phyloP scores from a whole-genome alignment of 2,329 filamentous ascomycete species.

The Bipolaris gigantea region DNA sequence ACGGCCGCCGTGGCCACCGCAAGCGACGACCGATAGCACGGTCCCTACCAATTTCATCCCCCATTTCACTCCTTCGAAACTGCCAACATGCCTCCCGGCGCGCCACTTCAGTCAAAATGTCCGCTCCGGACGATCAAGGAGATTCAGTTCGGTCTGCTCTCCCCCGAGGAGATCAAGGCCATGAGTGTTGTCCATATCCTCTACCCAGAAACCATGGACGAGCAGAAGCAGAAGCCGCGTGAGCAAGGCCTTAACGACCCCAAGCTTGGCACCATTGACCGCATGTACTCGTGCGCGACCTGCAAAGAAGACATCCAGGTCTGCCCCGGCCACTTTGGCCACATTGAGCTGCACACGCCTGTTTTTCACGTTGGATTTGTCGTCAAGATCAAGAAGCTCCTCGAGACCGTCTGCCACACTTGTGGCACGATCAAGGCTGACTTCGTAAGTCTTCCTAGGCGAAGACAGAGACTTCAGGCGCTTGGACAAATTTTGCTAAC shows the following conservation, averaged over 20 bases:
- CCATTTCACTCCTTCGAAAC: slow-evolving; percentile 13
- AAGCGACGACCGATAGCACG: slow-evolving; percentile 26
- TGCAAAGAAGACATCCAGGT: slow-evolving; percentile 95
- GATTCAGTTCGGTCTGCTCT: slow-evolving; percentile 97
- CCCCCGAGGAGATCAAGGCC: slow-evolving; percentile 97
- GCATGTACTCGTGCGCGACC: slow-evolving; percentile 92
- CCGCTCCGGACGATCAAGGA: slow-evolving; percentile 97
- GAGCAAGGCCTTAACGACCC: slow-evolving; percentile 94
- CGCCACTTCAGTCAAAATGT: slow-evolving; percentile 69
- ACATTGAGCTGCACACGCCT: slow-evolving; percentile 95
- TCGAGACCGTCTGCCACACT: slow-evolving; percentile 98
- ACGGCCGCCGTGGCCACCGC: slow-evolving; percentile 37
- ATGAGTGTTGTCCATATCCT: slow-evolving; percentile 97
- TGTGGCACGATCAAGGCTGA: slow-evolving; percentile 97
- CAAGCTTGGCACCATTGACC: slow-evolving; percentile 92
- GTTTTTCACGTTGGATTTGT: slow-evolving; percentile 95
- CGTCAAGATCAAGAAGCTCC: slow-evolving; percentile 98
- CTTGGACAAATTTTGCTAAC: slow-evolving; percentile 60
- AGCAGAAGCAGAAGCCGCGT: slow-evolving; percentile 86
- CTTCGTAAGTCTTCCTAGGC: slow-evolving; percentile 81
- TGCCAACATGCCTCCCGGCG: slow-evolving; percentile 75
- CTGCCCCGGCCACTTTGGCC: slow-evolving; percentile 97
- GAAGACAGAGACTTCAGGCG: slow-evolving; percentile 55
- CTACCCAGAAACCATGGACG: slow-evolving; percentile 99
- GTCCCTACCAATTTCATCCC: slow-evolving; percentile 10